Base-by-base conservation (phyloP, 148 eudicot genomes). In the Talinum fruticosum region DNA sequence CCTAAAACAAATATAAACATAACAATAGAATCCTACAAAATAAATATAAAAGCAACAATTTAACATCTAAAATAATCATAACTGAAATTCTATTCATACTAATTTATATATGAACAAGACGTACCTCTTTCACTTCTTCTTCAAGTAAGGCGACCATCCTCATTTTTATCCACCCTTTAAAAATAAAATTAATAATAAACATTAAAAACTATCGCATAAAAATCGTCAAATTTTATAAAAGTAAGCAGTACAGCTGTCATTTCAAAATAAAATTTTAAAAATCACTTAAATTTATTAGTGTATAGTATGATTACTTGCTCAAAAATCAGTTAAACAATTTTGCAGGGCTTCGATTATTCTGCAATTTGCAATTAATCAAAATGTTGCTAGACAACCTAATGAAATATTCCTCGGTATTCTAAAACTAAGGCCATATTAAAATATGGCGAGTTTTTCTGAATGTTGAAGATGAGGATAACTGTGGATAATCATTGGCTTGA, bases 61-160 rank as follows among this genome's bases (percentile, higher is more conserved):
- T 23, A 24, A 5, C n/a, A 8, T 6, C 2, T 23, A 23, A n/a
- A 23, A 1, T 23, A 59, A 59, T n/a, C 13, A 8, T 19, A 3
- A 19, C 8, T 3, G 18, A 54, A 54, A 3, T 54, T 21, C 12
- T 2, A 1, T 0, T 13, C 2, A 59, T 23, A n/a, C n/a, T n/a
- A 2, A 28, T 28, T 62, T 28, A 5, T 62, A 62, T 3, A 62
- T 10, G 3, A 6, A n/a, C 47, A 32, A 34, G 10, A 57, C 6
- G 59, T 83, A 93, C 99, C 93, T 96, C 98, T 83, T 90, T 90
- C 19, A 96, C 97, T 85, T 96, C 99, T 81, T 87, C 90, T 83
- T 91, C 98, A 0, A n/a, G 82, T 87, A 49, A 96, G 81, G 36
- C 86, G 86, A 10, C 97, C 99, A 82, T 96, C 97, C 6, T 85